Conservation (phyloP, 805 yeast species). For the Spencermartinsiella europaea region DNA sequence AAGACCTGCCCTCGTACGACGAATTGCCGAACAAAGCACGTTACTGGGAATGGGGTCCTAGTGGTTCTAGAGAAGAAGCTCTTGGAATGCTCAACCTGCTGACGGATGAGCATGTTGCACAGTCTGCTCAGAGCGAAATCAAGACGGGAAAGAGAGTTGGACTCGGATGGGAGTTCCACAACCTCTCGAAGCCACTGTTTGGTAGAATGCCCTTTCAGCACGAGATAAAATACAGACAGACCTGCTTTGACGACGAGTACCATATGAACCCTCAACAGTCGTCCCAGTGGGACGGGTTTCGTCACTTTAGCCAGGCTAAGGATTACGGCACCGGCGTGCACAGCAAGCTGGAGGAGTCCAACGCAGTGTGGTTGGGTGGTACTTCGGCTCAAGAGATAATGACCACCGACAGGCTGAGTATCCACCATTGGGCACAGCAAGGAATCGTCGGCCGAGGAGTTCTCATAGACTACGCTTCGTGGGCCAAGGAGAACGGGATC, state of each 20-base stretch:
- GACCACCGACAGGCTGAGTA: constrained; percentile 15
- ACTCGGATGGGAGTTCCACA: constrained; percentile 21
- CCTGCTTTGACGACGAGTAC: constrained; percentile 24
- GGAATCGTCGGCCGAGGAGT: constrained; percentile 33
- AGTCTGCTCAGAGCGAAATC: constrained; percentile 20
- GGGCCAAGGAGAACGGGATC: constrained; percentile 1
- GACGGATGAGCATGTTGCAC: constrained; percentile 23
- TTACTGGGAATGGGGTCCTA: constrained; percentile 27
- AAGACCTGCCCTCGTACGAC: constrained; percentile 20
- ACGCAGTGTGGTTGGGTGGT: constrained; percentile 20
- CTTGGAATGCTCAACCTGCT: constrained; percentile 26
- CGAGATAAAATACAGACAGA: constrained; percentile 4
- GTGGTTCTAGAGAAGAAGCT: constrained; percentile 27
- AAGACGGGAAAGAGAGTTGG: constrained; percentile 22
- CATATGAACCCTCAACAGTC: constrained; percentile 5
- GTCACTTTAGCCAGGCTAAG: not conserved
- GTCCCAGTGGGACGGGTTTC: constrained; percentile 4
- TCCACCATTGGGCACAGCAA: constrained; percentile 25
- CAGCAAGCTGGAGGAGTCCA: too few relatives aligned
- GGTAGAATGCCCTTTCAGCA: constrained; percentile 9
- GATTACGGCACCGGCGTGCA: too few relatives aligned
- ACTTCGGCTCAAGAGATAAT: constrained; percentile 15
- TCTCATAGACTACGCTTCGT: constrained; percentile 6
- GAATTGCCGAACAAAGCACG: constrained; percentile 22
- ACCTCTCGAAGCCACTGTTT: constrained; percentile 20